Percentiles rank a stretch among this genome's conserved stretches.
Conservation (phyloP, 163 green algal genomes). For the Smithsoniella earleae region DNA sequence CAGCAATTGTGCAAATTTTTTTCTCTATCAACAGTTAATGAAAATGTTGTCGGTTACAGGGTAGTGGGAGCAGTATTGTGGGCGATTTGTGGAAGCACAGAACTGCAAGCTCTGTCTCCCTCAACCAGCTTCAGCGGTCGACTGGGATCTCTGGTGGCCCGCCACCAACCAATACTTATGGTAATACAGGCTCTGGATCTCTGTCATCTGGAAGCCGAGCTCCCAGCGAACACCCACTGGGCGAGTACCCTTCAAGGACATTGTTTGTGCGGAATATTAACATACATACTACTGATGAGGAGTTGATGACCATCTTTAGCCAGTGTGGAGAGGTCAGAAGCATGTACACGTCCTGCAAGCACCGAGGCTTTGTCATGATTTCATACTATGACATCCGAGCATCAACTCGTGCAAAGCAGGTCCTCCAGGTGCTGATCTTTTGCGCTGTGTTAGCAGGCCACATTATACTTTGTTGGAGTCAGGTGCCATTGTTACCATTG, state of each 20-base stretch:
- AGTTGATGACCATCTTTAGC: conserved; percentile 38
- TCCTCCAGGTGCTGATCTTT: conserved; percentile 20
- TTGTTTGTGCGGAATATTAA: conserved; percentile 66
- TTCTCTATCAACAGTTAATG: too few relatives aligned
- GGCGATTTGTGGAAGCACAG: conserved; percentile 22
- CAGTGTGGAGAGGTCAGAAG: conserved; percentile 69
- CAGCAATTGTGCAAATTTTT: too few relatives aligned
- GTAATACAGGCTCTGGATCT: neutral
- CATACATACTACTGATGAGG: conserved; percentile 44
- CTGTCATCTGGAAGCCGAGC: neutral
- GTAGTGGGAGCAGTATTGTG: neutral
- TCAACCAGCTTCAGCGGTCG: conserved; percentile 3
- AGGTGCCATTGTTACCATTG: too few relatives aligned
- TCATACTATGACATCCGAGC: conserved; percentile 78
- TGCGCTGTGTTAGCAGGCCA: neutral
- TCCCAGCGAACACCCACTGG: conserved; percentile 41
- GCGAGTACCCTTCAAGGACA: conserved; percentile 57
- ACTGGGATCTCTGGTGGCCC: neutral
- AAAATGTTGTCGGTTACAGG: too few relatives aligned
- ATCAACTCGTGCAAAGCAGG: conserved; percentile 39
- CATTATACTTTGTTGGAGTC: too few relatives aligned
- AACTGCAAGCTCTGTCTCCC: neutral
- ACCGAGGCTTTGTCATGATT: conserved; percentile 74
- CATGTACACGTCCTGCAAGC: conserved; percentile 71
- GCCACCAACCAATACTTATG: neutral